These are phyloP conservation scores for Senna tora DNA, from an alignment of 306 rosid genomes.

Conservation along the genomic window DNA sequence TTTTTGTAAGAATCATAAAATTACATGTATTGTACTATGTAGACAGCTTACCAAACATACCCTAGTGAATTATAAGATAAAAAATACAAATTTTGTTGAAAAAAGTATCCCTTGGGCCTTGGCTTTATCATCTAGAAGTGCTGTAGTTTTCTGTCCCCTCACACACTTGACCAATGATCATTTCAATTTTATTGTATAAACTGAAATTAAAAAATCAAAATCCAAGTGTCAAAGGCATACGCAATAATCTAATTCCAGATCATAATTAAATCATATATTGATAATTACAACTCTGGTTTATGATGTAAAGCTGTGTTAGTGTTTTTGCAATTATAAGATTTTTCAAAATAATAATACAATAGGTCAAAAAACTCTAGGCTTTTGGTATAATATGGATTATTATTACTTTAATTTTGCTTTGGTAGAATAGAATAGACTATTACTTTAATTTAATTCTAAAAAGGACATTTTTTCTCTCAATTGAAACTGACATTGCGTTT, in stretches of 20 bases:
- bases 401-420: not conserved
- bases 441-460: conserved; percentile 35
- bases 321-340: not conserved
- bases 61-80: no score
- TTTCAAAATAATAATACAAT: no score
- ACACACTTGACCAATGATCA: no score
- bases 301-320: not conserved
- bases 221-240: not conserved
- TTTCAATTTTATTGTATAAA: not conserved
- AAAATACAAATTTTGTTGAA: no score
- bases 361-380: not conserved
- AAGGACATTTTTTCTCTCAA: conserved; percentile 24
- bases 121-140: no score
- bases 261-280: not conserved
- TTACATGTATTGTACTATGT: no score
- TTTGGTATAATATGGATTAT: not conserved
- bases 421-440: not conserved
- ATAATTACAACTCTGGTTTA: not conserved
- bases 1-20: no score
- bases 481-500: conserved; percentile 42
- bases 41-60: no score
- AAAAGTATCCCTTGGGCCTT: no score
- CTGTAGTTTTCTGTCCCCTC: no score
- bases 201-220: not conserved
- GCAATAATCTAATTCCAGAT: not conserved